Base-by-base conservation (phyloP, 2,329 filamentous ascomycete genomes). In the Aspergillus tamarii region DNA sequence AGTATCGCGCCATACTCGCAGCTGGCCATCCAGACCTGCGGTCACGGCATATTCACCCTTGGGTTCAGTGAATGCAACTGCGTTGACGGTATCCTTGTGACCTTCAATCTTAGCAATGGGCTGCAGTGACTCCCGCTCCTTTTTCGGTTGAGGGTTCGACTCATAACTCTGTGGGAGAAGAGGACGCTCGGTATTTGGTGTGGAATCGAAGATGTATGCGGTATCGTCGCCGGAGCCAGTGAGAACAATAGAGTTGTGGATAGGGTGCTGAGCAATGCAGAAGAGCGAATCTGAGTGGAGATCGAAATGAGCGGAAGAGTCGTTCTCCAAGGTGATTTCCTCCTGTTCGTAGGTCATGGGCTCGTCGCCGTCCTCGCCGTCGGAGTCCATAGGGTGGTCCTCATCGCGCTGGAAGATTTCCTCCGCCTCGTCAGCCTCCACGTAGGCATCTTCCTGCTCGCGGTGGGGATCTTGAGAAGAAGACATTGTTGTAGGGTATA, bases 271-370 rank as follows among this genome's bases (percentile, higher is more conserved):
- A 21, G 94, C 93, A 76, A 99, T 95, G 80, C 92, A 89, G 83
- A 97, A 99, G 74, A 99, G 91, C 65, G 91, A 94, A 84, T 97
- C 93, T 71, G 89, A 91, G 82, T 97, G 93, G 41, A 82, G 80
- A 82, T 98, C 95, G 75, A 98, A 97, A 83, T 96, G 94, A 64
- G 93, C 94, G 69, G 90, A 84, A 69, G 93, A 96, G 84, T 99
- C 94, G 84, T 98, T 99, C 67, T 95, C 88, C 8, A 98, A 84
- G 48, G 87, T 81, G 48, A 97, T 88, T 77, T 95, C 92, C 76
- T 90, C 82, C 58, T 83, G 78, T 61, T 78, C 75, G 57, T 69
- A 72, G 48, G 59, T 67, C 70, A 89, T 85, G 32, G 83, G 81
- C 41, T 83, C 81, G 59, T 86, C 84, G 32, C 80, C 85, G 52